Evolutionary conservation across 1,284 basidiomycete species (phyloP).

Genomic region (Schizopora paradoxa): DNA sequence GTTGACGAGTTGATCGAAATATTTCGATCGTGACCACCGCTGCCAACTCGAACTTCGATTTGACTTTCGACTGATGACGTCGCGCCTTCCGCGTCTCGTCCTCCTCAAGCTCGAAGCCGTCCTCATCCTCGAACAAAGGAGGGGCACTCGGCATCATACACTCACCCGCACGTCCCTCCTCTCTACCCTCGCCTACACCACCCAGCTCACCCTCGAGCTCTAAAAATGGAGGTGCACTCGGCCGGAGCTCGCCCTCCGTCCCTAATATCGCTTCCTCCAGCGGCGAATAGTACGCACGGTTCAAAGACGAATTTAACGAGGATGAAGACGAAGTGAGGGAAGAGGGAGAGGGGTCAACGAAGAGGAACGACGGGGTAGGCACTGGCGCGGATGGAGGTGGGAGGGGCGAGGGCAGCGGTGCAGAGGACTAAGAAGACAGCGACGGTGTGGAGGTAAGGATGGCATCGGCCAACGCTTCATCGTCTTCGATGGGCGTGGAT

Average conservation of each 20-base stretch:
- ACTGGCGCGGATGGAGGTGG: background rate
- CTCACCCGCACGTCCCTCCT: constrained; percentile 26
- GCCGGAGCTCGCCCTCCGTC: constrained; percentile 29
- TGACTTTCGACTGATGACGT: background rate
- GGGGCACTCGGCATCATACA: constrained; percentile 31
- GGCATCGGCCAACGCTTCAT: too few species aligned
- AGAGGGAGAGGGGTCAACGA: constrained; percentile 21
- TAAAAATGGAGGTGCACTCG: constrained; percentile 38
- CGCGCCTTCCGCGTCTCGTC: too few species aligned
- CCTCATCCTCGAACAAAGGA: constrained; percentile 30
- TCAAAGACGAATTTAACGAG: constrained; percentile 37
- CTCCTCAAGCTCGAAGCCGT: background rate
- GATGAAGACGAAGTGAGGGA: constrained; percentile 33
- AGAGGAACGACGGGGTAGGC: background rate
- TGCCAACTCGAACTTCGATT: background rate
- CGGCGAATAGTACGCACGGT: constrained; percentile 36
- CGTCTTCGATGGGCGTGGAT: too few species aligned
- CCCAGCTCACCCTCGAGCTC: constrained; percentile 33
- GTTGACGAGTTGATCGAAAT: background rate
- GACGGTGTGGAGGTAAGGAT: background rate
- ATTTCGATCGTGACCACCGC: background rate
- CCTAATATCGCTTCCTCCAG: constrained; percentile 29
- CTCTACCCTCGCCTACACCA: constrained; percentile 22
- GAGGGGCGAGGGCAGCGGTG: background rate
- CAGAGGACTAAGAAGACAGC: background rate